Base-by-base conservation (phyloP, 192 early-diverging fungal species). In the Thamnidium elegans region DNA sequence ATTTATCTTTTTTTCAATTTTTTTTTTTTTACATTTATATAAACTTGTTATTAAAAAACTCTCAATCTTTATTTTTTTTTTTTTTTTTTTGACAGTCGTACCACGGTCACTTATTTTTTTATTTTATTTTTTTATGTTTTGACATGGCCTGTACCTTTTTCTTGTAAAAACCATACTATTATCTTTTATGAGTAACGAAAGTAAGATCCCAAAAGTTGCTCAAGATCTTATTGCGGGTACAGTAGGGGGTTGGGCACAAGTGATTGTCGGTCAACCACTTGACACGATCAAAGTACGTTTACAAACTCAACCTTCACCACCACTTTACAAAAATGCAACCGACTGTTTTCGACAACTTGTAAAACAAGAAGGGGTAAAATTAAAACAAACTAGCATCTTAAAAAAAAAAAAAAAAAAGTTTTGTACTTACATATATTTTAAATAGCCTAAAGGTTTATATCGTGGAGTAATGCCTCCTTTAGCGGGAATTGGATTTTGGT, bases 401-500 rank as follows among this genome's bases (percentile, higher is more conserved):
- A 4, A 36, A 36, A 36, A 36, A 4, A 36, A 4, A 36, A 39
- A 39, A 39, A 10, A 39, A 9, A 39, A 9, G 36, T 39, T 14
- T 19, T 8, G 1, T 60, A 45, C 20, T 44, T 36, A 59, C n/a
- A 11, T 55, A 36, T 31, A n/a, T 47, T n/a, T 36, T 19, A 15
- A 11, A 31, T 59, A 89, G 86, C 66, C 79, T 47, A 53, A 63
- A 50, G 88, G 83, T 52, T 53, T 90, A 13, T 90, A 89, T 70
- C 88, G 84, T 69, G 89, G 89, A 30, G 84, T 85, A 5, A 73
- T 78, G 7, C 89, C 88, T 2, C 89, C 89, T 5, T 66, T 90
- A 66, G 73, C 82, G 52, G 89, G 89, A 15, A 85, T 86, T 51
- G 89, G 89, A 32, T 76, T 90, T 21, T 87, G 86, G 87, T 89